Evolutionary conservation across 192 early-diverging fungal genomes (phyloP), one percentile per base, ranked within the genome.

Genomic region (Gamsiella multidivaricata): DNA sequence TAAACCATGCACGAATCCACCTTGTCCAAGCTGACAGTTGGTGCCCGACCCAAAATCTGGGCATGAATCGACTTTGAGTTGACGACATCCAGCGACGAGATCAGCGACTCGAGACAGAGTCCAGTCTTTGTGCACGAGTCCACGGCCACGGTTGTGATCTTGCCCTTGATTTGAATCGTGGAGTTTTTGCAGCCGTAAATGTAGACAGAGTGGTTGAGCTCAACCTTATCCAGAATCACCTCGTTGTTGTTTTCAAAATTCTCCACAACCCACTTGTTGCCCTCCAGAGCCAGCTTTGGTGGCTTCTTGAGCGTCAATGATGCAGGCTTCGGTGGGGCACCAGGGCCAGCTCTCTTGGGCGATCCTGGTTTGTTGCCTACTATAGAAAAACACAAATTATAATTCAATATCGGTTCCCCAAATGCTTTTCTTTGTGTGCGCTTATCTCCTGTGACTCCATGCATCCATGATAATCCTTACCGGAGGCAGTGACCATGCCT

Each of bases 241-340:
- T 91, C 83, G 11, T 74, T 78, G 80, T 92, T 86, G 66, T 86
- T 84, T 65, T 88, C 83, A 65, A 93, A 91, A 85, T 97, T 94
- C 83, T 99, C 97, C 15, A 99, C 88, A 18, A 88, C 84, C 97
- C 97, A 99, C 83, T 97, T 97, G 84, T 90, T 92, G 54, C 94
- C 95, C 61, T 94, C 91, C 57, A 98, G 82, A 36, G 84, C 87
- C 63, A 91, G 84, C 79, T 91, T 93, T 46, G 95, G 90, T 28
- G 93, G 92, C 42, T 88, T 88, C 73, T 93, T 92, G 25, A 86
- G 69, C 9, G 85, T 86, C 47, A 83, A 82, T 42, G 81, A 80
- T 33, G 83, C 85, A 20, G 88, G 86, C 58, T 86, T 85, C 25
- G 83, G 82, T 18, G 91, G 80, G 0, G 86, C 80, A 10, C 86